These are phyloP conservation scores for Opeltia flavorubescens DNA, from an alignment of 495 filamentous ascomycete species.

Conservation along the genomic window DNA sequence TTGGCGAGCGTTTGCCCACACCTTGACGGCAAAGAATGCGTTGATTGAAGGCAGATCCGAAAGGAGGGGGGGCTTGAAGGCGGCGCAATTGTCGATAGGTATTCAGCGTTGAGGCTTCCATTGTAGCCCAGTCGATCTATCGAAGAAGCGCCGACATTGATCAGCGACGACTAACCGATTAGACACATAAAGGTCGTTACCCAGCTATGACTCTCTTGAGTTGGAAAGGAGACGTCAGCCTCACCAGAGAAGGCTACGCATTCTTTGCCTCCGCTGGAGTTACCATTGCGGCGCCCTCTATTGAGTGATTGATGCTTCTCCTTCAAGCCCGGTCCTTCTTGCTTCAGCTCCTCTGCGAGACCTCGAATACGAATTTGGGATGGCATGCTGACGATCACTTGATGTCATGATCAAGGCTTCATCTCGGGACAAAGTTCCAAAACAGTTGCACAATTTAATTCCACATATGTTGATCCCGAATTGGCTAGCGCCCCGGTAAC, in stretches of 20 bases:
- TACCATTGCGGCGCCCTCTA: conserved; percentile 14
- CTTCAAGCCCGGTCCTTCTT: conserved; percentile 23
- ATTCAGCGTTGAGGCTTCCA: conserved; percentile 46
- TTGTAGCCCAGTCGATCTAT: conserved; percentile 54
- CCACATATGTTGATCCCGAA: not conserved
- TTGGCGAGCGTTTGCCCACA: conserved; percentile 53
- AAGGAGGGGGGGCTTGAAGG: conserved; percentile 46
- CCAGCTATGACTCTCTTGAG: not conserved
- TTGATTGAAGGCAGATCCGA: conserved; percentile 47
- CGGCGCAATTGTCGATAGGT: conserved; percentile 53
- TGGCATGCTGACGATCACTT: not conserved
- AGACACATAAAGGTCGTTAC: not conserved
- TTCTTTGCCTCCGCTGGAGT: conserved; percentile 6
- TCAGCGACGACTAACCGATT: not conserved
- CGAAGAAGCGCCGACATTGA: not conserved
- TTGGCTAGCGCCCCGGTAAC: not conserved
- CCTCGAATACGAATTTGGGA: conserved; percentile 6
- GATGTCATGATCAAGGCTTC: too few species aligned
- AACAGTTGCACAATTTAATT: not conserved
- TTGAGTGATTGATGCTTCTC: conserved; percentile 18
- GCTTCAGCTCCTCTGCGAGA: conserved; percentile 22
- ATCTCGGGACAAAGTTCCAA: conserved; percentile 11
- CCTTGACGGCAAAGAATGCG: conserved; percentile 46
- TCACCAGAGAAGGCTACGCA: conserved; percentile 20
- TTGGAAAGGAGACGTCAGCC: conserved; percentile 11